Evolutionary conservation across 257 asterid genomes (phyloP).

Genomic region (Jaltomata sinuosa): DNA sequence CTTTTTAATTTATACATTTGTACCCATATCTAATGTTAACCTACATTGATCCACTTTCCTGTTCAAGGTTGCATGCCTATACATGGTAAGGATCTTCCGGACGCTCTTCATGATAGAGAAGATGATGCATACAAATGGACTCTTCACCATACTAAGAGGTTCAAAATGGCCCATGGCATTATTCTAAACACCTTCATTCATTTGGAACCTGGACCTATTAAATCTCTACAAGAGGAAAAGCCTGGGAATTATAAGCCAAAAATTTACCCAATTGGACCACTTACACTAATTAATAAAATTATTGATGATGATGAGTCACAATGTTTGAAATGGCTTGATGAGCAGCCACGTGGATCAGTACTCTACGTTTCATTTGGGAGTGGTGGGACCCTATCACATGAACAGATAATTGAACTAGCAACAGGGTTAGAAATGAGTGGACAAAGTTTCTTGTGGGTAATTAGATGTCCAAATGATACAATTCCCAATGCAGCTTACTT

Average conservation of each 20-base stretch:
- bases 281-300: background rate
- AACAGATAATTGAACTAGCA: conserved; percentile 27
- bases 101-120: conserved; percentile 14
- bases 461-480: conserved; percentile 27
- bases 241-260: background rate
- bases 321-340: conserved; percentile 17
- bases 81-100: conserved; percentile 10
- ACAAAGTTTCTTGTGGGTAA: conserved; percentile 46
- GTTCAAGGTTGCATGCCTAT: conserved; percentile 6
- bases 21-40: too few relatives aligned
- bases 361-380: conserved; percentile 19
- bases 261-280: too few relatives aligned
- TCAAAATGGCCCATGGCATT: conserved; percentile 12
- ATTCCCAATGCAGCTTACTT: conserved; percentile 12
- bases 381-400: conserved; percentile 15
- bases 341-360: conserved; percentile 13
- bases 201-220: conserved; percentile 4
- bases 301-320: background rate
- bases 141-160: conserved; percentile 4
- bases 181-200: conserved; percentile 17
- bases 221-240: background rate
- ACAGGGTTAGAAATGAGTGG: conserved; percentile 44
- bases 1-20: too few relatives aligned
- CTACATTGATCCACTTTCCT: too few relatives aligned
- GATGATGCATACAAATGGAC: conserved; percentile 6